These are phyloP conservation scores for Lipomyces oligophaga DNA, from an alignment of 805 yeast genomes.

Conservation along the genomic window DNA sequence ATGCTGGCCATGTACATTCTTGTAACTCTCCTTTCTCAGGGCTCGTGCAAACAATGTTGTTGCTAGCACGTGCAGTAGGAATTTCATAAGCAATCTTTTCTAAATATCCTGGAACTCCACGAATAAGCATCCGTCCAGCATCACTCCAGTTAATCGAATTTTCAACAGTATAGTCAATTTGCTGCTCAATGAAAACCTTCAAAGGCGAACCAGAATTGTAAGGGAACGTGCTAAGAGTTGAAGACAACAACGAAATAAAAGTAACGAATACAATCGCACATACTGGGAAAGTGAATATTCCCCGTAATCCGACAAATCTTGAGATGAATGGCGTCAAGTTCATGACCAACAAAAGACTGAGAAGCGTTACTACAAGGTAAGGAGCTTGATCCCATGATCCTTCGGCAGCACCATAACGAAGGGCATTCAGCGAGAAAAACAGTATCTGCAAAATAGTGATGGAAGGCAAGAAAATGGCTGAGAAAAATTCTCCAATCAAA, in stretches of 20 bases:
- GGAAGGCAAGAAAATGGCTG: constrained; percentile 9
- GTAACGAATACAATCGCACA: not conserved
- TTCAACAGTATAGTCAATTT: constrained; percentile 11
- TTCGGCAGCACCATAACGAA: constrained; percentile 19
- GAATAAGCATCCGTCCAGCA: constrained; percentile 8
- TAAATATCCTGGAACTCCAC: constrained; percentile 14
- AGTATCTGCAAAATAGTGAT: constrained; percentile 1
- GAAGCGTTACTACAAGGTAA: constrained; percentile 6
- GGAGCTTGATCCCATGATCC: too few species aligned
- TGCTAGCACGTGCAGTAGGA: too few species aligned
- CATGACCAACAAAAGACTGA: constrained; percentile 1
- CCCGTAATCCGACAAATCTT: constrained; percentile 5
- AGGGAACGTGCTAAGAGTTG: constrained; percentile 11
- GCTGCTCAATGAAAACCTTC: constrained; percentile 18
- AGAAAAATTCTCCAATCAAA: constrained; percentile 9
- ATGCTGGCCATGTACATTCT: constrained; percentile 17
- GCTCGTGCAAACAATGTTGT: constrained; percentile 5
- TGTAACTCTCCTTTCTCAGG: constrained; percentile 5
- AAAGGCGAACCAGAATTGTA: constrained; percentile 14
- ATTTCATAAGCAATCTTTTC: constrained; percentile 6
- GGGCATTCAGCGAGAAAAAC: constrained; percentile 11
- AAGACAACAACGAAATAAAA: not conserved
- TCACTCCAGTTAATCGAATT: constrained; percentile 6
- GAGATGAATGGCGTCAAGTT: constrained; percentile 14
- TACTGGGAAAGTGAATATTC: constrained; percentile 2